Conservation (phyloP, 2,329 filamentous ascomycete species). For the Chaetomiaceae sp. region DNA sequence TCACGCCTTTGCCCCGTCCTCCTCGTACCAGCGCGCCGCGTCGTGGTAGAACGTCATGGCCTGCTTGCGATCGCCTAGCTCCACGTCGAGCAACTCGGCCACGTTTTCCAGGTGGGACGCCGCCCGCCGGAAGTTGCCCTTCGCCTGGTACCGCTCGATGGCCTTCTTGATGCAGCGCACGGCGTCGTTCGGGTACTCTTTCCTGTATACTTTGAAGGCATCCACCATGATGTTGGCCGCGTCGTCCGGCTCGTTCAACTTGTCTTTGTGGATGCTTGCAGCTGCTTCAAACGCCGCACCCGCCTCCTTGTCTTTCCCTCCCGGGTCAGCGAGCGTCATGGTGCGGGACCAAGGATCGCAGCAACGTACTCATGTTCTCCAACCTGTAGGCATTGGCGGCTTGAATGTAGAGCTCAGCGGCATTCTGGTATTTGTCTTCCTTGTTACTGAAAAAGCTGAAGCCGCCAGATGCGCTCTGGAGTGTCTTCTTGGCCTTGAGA, state of each 20-base stretch:
- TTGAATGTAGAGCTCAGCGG: constrained; percentile 79
- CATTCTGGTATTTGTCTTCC: constrained; percentile 83
- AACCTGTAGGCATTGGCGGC: constrained; percentile 89
- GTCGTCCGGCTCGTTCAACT: constrained; percentile 87
- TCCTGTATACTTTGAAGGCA: constrained; percentile 92
- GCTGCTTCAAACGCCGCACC: constrained; percentile 82
- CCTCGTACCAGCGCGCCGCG: constrained; percentile 84
- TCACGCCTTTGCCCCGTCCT: constrained; percentile 76
- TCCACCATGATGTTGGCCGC: constrained; percentile 83
- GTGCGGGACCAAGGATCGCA: neutral
- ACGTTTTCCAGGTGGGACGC: constrained; percentile 86
- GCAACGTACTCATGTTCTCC: constrained; percentile 65
- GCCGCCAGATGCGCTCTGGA: constrained; percentile 66
- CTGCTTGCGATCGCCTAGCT: constrained; percentile 69
- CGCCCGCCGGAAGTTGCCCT: constrained; percentile 85
- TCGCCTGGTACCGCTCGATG: constrained; percentile 78
- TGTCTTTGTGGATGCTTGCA: constrained; percentile 69
- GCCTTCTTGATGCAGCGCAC: constrained; percentile 72
- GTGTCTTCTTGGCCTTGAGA: constrained; percentile 75
- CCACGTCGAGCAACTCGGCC: constrained; percentile 77
- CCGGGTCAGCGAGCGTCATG: neutral
- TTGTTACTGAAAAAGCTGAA: constrained; percentile 87
- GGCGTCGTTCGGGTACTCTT: constrained; percentile 75
- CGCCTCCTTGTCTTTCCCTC: constrained; percentile 67
- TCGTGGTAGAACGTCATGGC: constrained; percentile 80